Conservation (phyloP, 345 rosid genomes). For the Brassica carinata region DNA sequence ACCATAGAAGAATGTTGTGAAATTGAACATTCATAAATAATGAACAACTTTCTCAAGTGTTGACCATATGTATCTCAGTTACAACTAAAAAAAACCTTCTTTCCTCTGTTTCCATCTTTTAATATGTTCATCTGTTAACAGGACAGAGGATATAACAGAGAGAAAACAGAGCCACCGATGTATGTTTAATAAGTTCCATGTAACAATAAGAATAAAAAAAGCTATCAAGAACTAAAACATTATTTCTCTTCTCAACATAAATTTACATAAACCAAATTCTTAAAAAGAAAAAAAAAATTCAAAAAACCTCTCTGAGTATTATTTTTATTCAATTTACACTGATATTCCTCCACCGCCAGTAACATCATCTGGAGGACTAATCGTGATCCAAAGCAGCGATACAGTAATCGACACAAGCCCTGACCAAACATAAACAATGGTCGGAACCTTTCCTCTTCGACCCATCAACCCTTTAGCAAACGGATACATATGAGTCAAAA, state of each 20-base stretch:
- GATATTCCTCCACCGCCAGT: constrained; percentile 35
- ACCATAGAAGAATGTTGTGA: background rate
- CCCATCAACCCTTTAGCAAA: constrained; percentile 84
- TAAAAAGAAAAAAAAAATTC: constrained; percentile 6
- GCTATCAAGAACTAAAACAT: constrained; percentile 1
- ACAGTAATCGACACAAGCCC: constrained; percentile 72
- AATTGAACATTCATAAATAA: too few species aligned
- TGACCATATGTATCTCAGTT: background rate
- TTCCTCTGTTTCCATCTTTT: background rate
- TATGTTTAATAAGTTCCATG: constrained; percentile 1
- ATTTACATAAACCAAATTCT: constrained; percentile 35
- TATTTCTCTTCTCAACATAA: constrained; percentile 16
- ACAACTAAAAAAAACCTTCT: background rate
- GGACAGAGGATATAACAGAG: constrained; percentile 9
- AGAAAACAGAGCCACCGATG: background rate
- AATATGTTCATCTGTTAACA: background rate
- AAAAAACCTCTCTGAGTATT: constrained; percentile 9
- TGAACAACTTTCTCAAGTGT: background rate
- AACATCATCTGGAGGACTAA: constrained; percentile 61
- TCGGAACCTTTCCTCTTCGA: constrained; percentile 82
- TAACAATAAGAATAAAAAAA: background rate
- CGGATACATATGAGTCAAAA: constrained; percentile 83
- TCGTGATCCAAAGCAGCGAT: constrained; percentile 72
- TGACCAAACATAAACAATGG: constrained; percentile 81
- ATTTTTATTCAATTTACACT: constrained; percentile 24